Base-by-base conservation (phyloP, 305 asterid species). In the Plantago coronopus region DNA sequence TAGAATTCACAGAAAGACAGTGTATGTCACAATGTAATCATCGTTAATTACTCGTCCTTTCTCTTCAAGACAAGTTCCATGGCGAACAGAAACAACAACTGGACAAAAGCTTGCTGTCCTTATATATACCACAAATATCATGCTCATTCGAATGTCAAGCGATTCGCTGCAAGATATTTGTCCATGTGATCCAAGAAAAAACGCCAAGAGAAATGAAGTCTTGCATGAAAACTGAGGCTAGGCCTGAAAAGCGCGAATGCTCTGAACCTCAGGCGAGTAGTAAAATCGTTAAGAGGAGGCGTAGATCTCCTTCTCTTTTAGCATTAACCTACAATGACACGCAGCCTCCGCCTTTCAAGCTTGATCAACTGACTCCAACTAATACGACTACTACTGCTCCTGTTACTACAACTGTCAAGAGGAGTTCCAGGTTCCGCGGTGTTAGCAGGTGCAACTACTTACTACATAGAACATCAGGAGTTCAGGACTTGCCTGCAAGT, bases 231-330 rank as follows among this genome's bases (percentile, higher is more conserved):
- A 23, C 59, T 45, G 78, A 59, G 61, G 22, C 57, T 21, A 70
- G 23, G 54, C 69, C 67, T 0, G 74, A 67, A 13, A 69, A 73
- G 43, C 53, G 62, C 20, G 58, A 67, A 40, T 46, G 72, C n/a
- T 62, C 65, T 38, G 74, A 59, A n/a, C 44, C 46, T 56, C 61
- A 59, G 23, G 78, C 71, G 55, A 61, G 62, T 5, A 79, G 70
- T 7, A 79, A 76, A 61, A 61, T 71, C 38, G 45, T 69, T 2
- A 86, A 79, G 74, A 79, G 91, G 48, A 78, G 85, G 12, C 75
- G 89, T 18, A 71, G 88, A 55, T 74, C 87, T 15, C 76, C 81
- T 13, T 18, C 76, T 1, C 48, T 71, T 34, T 25, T 37, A 54
- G 46, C 65, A 18, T 23, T 55, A 40, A 34, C 25, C 49, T 50